Evolutionary conservation across 208 protist species (phyloP), one percentile per base, ranked within the genome.

Genomic region (Leishmania tropica): DNA sequence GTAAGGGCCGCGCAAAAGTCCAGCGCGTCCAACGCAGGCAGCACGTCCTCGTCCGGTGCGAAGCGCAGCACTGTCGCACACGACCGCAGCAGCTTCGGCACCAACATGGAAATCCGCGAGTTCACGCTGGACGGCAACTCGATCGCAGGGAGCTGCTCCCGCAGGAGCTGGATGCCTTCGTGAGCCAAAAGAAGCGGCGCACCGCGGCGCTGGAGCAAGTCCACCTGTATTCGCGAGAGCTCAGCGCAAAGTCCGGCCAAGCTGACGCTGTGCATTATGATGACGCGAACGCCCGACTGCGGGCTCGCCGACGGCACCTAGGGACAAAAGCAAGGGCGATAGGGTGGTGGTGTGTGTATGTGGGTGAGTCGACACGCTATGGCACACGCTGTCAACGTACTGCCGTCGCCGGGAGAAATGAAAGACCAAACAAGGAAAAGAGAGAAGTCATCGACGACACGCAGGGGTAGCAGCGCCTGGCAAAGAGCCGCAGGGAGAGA

Each of bases 161-260:
- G 86, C 71, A 98, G 80, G 24, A 91, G 81, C 74, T 87, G 83
- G 37, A 94, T 75, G 1, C 89, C 93, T 65, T 96, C 87, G 35
- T 67, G 56, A 8, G 84, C 79, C 35, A 96, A 56, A 48, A 78
- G 24, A 19, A 83, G 74, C 1, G 88, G 92, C 42, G 85, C 79
- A n/a, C 86, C 92, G 19, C 92, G 82, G 28, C 95, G 92, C 31
- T 88, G 91, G 60, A 98, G 87, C 76, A 96, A 72, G 45, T 87
- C 85, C 53, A 98, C 75, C 73, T 98, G 95, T 13, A 98, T 79
- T n/a, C 84, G 85, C 11, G 87, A 80, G 76, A 98, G 83, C 79
- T 97, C 92, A 24, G 93, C 80, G 67, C 90, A 97, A 24, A 97
- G 65, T 1, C 77, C 48, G 40, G 67, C 56, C 83, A 94, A 88